These are phyloP conservation scores for Luffa acutangula DNA, from an alignment of 306 rosid species.

Conservation along the genomic window DNA sequence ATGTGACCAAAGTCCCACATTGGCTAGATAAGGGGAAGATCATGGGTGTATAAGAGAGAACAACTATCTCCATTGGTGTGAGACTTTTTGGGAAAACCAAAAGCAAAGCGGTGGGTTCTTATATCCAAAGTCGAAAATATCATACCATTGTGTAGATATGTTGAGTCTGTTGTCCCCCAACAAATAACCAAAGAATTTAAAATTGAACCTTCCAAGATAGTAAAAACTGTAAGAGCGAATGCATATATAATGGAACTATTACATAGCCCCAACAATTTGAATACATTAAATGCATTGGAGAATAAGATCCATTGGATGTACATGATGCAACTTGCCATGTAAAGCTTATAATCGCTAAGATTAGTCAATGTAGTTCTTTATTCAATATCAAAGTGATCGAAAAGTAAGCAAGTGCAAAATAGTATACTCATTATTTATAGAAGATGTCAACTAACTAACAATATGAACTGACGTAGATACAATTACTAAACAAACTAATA, in stretches of 20 bases:
- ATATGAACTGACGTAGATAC: not conserved
- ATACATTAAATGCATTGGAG: not conserved
- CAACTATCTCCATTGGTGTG: too few relatives aligned
- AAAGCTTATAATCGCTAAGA: not conserved
- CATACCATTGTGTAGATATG: too few relatives aligned
- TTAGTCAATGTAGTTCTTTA: not conserved
- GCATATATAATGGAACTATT: not conserved
- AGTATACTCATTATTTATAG: not conserved
- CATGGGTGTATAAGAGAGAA: too few relatives aligned
- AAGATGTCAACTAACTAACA: not conserved
- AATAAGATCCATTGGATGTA: not conserved
- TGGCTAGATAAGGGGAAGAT: too few relatives aligned
- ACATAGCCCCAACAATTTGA: not conserved
- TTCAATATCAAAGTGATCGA: not conserved
- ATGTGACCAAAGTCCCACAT: too few relatives aligned
- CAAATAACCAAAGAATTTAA: not conserved
- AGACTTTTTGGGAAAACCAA: too few relatives aligned
- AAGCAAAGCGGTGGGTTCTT: too few relatives aligned
- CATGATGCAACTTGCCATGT: not conserved
- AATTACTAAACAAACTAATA: not conserved
- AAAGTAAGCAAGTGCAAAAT: not conserved
- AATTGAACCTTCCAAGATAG: not conserved
- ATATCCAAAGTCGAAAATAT: too few relatives aligned
- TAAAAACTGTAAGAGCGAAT: not conserved
- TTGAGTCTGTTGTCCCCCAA: too few relatives aligned